phyloP scores from a whole-genome alignment of 495 filamentous ascomycete species.

The Aspergillus sclerotiicarbonarius region DNA sequence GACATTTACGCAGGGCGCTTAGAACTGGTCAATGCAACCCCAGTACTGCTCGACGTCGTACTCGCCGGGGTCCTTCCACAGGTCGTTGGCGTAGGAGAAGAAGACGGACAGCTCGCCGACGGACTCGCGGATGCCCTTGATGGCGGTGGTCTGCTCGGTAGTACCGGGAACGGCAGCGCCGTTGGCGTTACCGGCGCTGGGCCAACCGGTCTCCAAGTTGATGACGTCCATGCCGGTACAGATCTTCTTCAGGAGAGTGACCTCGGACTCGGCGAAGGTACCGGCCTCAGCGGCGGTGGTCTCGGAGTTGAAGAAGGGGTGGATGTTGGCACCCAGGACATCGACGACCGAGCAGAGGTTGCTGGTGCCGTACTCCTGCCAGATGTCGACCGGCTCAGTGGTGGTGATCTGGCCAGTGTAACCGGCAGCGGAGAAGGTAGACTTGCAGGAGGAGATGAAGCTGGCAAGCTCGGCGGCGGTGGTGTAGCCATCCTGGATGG shows the following conservation, averaged over 20 bases:
- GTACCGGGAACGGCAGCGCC: constrained; percentile 68
- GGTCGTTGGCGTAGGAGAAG: constrained; percentile 78
- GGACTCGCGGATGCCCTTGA: constrained; percentile 58
- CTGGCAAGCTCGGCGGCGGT: constrained; percentile 57
- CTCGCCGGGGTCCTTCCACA: constrained; percentile 72
- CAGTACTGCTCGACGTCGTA: constrained; percentile 79
- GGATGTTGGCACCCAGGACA: constrained; percentile 77
- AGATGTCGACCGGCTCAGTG: constrained; percentile 76
- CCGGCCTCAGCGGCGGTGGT: constrained; percentile 64
- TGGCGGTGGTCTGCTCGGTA: constrained; percentile 66
- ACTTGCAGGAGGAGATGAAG: constrained; percentile 62
- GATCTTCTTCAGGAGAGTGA: constrained; percentile 59
- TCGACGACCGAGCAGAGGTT: constrained; percentile 72
- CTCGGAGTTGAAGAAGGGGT: constrained; percentile 86
- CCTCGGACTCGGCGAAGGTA: constrained; percentile 65
- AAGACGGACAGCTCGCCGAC: constrained; percentile 63
- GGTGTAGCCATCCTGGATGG: constrained; percentile 68
- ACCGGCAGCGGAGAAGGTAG: constrained; percentile 52
- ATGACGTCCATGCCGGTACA: constrained; percentile 66
- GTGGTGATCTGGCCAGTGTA: constrained; percentile 79
- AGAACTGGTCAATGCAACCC: constrained; percentile 61
- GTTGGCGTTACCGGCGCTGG: constrained; percentile 64
- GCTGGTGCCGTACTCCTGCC: constrained; percentile 51
- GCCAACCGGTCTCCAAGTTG: constrained; percentile 93
- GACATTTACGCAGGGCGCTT: constrained; percentile 20